Evolutionary conservation across 192 early-diverging fungal genomes (phyloP).

Genomic region (Podila verticillata): DNA sequence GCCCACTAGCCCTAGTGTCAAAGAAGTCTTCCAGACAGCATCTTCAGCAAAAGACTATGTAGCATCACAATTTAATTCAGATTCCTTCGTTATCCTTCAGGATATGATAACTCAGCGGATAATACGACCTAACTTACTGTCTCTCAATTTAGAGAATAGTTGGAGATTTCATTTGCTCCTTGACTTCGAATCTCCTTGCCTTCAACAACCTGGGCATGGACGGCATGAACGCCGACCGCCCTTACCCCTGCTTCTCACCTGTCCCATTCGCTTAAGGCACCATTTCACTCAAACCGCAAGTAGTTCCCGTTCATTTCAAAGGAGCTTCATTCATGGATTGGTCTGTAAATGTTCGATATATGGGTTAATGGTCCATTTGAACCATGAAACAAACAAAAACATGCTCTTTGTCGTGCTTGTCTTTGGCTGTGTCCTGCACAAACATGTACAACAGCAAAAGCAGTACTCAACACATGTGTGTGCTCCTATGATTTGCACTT

Average conservation of each 20-base stretch:
- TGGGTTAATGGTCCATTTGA: no score
- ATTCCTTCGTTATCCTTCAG: not conserved
- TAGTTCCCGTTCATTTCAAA: slow-evolving; percentile 17
- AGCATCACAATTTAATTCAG: not conserved
- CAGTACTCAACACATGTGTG: no score
- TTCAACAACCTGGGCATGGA: slow-evolving; percentile 23
- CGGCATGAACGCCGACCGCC: slow-evolving; percentile 27
- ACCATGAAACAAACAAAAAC: no score
- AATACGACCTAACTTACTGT: no score
- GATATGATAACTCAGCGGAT: not conserved
- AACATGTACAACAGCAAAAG: no score
- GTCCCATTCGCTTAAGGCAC: slow-evolving; percentile 7
- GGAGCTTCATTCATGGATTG: not conserved
- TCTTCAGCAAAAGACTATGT: slow-evolving; percentile 5
- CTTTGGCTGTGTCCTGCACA: no score
- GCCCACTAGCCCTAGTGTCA: slow-evolving; percentile 15
- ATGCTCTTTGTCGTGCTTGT: no score
- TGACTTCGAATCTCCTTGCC: slow-evolving; percentile 1
- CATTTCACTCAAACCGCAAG: slow-evolving; percentile 8
- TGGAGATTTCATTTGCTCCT: slow-evolving; percentile 14
- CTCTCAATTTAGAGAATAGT: slow-evolving; percentile 1
- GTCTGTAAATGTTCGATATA: no score
- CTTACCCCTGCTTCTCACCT: slow-evolving; percentile 21
- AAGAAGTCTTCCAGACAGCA: slow-evolving; percentile 21
- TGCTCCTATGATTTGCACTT: no score